These are phyloP conservation scores for Alternaria atra DNA, from an alignment of 2,329 filamentous ascomycete genomes.

Conservation along the genomic window DNA sequence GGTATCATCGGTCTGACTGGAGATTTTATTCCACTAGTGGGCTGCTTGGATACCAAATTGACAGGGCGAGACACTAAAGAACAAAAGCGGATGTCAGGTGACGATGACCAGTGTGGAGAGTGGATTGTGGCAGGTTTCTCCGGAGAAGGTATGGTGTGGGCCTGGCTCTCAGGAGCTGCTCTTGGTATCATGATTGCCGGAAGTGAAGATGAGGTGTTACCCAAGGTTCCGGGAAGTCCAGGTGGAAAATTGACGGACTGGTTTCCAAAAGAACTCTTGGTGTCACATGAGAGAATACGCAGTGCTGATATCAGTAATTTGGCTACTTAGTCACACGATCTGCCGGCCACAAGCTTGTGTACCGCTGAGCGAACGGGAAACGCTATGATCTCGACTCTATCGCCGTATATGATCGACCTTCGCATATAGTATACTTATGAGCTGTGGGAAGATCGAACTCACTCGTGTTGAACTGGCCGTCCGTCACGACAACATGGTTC, in stretches of 20 bases:
- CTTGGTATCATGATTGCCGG: constrained; percentile 29
- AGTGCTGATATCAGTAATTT: constrained; percentile 3
- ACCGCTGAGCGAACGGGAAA: no score
- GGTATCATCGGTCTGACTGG: constrained; percentile 61
- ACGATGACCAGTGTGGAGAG: constrained; percentile 45
- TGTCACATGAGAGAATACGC: neutral
- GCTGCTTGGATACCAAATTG: constrained; percentile 50
- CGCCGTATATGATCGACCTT: no score
- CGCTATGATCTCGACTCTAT: no score
- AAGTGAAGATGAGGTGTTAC: constrained; percentile 10
- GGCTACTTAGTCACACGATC: neutral
- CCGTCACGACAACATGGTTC: no score
- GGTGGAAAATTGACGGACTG: constrained; percentile 10
- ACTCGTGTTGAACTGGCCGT: no score
- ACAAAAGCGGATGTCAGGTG: constrained; percentile 9
- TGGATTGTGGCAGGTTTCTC: constrained; percentile 28
- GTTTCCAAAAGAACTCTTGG: constrained; percentile 8
- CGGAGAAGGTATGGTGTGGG: constrained; percentile 28
- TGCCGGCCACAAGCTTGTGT: no score
- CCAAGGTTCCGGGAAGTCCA: constrained; percentile 6
- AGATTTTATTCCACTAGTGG: constrained; percentile 62
- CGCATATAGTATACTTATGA: no score
- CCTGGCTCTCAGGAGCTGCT: constrained; percentile 25
- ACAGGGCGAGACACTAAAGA: constrained; percentile 14
- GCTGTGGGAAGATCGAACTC: no score